A percentile compares a stretch with the other conserved stretches of the same genome.
Evolutionary conservation across 2,329 filamentous ascomycete genomes (phyloP).

Genomic region (Neonectria ditissima): DNA sequence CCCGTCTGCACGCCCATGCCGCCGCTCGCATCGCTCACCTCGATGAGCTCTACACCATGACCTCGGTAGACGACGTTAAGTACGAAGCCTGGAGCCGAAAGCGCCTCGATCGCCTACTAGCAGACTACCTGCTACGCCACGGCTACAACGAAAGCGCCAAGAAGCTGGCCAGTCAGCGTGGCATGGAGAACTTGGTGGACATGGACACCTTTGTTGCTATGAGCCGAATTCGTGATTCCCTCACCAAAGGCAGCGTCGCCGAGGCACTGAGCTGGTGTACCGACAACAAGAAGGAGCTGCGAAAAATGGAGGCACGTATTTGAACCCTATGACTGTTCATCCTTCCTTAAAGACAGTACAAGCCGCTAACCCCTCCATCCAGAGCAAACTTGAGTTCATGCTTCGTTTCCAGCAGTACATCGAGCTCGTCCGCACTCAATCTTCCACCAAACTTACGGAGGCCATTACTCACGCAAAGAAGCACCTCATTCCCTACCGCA

Average conservation of each 20-base stretch:
- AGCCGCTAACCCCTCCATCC: conserved; percentile 13
- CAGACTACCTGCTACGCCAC: conserved; percentile 90
- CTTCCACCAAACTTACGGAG: conserved; percentile 75
- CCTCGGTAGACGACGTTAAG: conserved; percentile 87
- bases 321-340: not conserved
- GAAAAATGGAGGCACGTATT: conserved; percentile 80
- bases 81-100: conserved; percentile 92
- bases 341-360: not conserved
- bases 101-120: conserved; percentile 83
- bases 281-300: conserved; percentile 92
- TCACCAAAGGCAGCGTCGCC: conserved; percentile 76
- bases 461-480: conserved; percentile 86
- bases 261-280: conserved; percentile 91
- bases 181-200: conserved; percentile 86
- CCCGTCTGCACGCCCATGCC: conserved; percentile 78
- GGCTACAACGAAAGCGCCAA: conserved; percentile 84
- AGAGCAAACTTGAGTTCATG: conserved; percentile 92
- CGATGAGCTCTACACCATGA: conserved; percentile 81
- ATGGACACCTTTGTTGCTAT: conserved; percentile 88
- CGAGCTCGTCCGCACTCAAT: conserved; percentile 80
- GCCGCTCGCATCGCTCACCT: conserved; percentile 84
- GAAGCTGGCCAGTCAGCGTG: conserved; percentile 78
- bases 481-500: conserved; percentile 77
- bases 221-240: conserved; percentile 79
- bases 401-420: conserved; percentile 95